Evolutionary conservation across 2,329 filamentous ascomycete genomes (phyloP), one percentile per base, ranked within the genome.

Genomic region (Geosmithia putterillii): DNA sequence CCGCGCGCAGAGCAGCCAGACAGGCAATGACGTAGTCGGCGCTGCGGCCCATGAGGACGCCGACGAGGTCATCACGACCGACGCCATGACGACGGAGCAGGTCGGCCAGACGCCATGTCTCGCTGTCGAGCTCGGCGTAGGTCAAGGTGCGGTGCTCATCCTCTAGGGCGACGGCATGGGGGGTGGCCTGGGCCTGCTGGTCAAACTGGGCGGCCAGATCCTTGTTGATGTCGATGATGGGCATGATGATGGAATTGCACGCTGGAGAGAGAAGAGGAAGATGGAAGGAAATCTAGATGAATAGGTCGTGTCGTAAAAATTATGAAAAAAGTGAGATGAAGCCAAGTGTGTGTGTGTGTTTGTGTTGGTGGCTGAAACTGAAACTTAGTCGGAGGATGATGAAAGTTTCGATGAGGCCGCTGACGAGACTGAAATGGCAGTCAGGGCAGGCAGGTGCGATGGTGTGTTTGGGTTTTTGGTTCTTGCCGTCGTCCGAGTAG

Each of bases 21-120:
- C 81, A 87, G 15, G 83, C 79, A 59, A 89, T 79, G 47, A 90
- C 81, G 61, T 89, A 87, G 61, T 87, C 74, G 41, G 83, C 82
- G 57, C 82, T 86, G 44, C 84, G 78, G 44, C 78, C 80, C 55
- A 89, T 72, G 42, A 89, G 70, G 37, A 90, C 79, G 43, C 85
- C 85, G 25, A 89, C 84, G 17, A 87, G 71, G 50, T 71, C 73
- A 59, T 90, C 83, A 46, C 83, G 79, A 45, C 76, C 73, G 44
- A 89, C 83, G 38, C 83, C 81, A 62, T 81, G 71, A 44, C 66
- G 61, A 38, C 78, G 80, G 42, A 90, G 73, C 39, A 73, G 74
- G 52, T 69, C 64, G 44, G 82, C 73, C 45, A 89, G 74, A n/a
- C 65, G 63, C 46, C 73, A 72, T 39, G 85, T 82, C 58, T 79